Evolutionary conservation across 768 basidiomycete genomes (phyloP), one percentile per base, ranked within the genome.

Genomic region (Rhodosporidiobolus sp.): DNA sequence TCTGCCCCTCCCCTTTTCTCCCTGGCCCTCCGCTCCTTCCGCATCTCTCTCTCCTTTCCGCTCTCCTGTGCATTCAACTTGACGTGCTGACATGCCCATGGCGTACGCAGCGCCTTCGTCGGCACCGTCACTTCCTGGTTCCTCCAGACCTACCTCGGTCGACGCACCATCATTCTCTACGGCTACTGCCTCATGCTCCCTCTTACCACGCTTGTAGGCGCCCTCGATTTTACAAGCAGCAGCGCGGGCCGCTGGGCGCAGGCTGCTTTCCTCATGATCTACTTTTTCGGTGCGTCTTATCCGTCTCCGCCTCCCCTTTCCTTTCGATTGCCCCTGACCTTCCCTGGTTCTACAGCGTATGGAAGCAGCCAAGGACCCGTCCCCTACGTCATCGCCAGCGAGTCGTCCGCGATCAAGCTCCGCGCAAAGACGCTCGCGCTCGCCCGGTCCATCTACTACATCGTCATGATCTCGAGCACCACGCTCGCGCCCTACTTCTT

Each of bases 391-490:
- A n/a, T 57, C 35, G 22, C 11, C 12, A 38, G 43, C 35, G 56
- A 35, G 3, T 38, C 35, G 35, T 24, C 56, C 22, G 60, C 60
- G 17, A 34, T 49, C 46, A 61, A 61, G 45, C 60, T 61, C 7
- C 60, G 60, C n/a, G 60, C 60, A 46, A 61, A 61, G 60, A 61
- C 60, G 46, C 60, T 61, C 48, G 60, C 60, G 9, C 16, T 61
- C 17, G 60, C 60, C 14, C 60, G 60, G 28, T 12, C 10, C 17
- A 17, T 61, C 46, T 61, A 61, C 46, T 61, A 61, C 60, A 14
- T 14, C 17, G 45, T 28, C 1, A 32, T 46, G 11, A 61, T 61
- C 30, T 24, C 30, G 22, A 10, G 28, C 19, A 30, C 45, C 7
- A 24, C 22, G 3, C 60, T 61, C 12, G 19, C 46, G 28, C 60